These are phyloP conservation scores for Psilocybe cubensis DNA, from an alignment of 768 basidiomycete genomes.

Conservation along the genomic window DNA sequence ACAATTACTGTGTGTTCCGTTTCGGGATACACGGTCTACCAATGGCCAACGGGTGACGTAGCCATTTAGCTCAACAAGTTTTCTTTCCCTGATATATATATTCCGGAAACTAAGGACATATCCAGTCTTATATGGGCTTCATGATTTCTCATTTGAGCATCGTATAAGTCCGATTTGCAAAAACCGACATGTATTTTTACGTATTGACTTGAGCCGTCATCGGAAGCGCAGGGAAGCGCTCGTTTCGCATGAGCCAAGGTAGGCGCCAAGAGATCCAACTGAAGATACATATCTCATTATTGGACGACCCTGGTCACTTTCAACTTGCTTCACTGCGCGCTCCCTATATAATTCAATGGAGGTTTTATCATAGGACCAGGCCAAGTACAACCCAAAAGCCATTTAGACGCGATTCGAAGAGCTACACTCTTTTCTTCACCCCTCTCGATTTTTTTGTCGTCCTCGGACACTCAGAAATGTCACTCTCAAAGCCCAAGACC, in stretches of 20 bases:
- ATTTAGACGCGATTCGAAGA: conserved; percentile 1
- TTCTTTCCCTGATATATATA: not conserved
- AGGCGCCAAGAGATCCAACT: conserved; percentile 13
- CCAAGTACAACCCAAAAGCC: conserved; percentile 4
- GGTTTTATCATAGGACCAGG: conserved; percentile 14
- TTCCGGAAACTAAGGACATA: not conserved
- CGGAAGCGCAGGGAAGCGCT: no score
- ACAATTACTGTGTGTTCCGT: no score
- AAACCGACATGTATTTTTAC: no score
- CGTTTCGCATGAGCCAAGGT: conserved; percentile 1
- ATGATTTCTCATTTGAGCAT: no score
- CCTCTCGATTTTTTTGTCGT: not conserved
- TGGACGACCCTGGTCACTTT: conserved; percentile 3
- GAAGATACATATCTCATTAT: not conserved
- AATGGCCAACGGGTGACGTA: no score
- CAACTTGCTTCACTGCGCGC: not conserved
- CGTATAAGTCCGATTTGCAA: no score
- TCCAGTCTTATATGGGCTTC: no score
- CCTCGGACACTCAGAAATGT: conserved; percentile 17
- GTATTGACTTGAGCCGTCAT: not conserved
- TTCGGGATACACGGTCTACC: no score
- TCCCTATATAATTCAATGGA: conserved; percentile 6
- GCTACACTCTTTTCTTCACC: not conserved
- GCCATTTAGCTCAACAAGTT: not conserved
- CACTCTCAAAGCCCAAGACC: conserved; percentile 18